These are phyloP conservation scores for Croton setiger DNA, from an alignment of 441 rosid species.

Conservation along the genomic window DNA sequence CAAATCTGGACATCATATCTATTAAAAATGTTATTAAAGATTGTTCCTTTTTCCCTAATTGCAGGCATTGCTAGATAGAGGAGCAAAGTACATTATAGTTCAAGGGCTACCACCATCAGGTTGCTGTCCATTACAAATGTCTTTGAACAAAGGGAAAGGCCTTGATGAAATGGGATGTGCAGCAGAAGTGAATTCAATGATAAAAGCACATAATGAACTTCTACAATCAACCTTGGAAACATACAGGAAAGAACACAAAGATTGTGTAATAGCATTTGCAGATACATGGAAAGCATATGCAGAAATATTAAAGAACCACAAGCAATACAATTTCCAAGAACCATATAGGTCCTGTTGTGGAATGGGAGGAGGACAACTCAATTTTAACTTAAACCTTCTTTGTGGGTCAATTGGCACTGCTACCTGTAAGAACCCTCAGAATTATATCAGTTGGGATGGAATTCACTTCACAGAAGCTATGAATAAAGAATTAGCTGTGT, in stretches of 20 bases:
- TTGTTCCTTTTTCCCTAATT: not conserved
- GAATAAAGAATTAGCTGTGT: slow-evolving; percentile 22
- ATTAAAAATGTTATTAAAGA: not conserved
- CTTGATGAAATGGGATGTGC: slow-evolving; percentile 39
- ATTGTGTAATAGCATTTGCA: slow-evolving; percentile 29
- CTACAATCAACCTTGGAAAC: slow-evolving; percentile 29
- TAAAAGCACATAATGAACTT: slow-evolving; percentile 35
- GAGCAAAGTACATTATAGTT: slow-evolving; percentile 42
- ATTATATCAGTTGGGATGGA: slow-evolving; percentile 43
- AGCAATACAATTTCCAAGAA: slow-evolving; percentile 27
- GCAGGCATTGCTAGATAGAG: slow-evolving; percentile 36
- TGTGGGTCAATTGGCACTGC: slow-evolving; percentile 36
- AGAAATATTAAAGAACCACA: slow-evolving; percentile 23
- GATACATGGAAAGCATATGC: slow-evolving; percentile 41
- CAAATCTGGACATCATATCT: too few relatives aligned
- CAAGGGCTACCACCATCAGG: slow-evolving; percentile 52
- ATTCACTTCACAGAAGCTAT: slow-evolving; percentile 46
- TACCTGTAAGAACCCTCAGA: slow-evolving; percentile 23
- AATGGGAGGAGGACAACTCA: slow-evolving; percentile 30
- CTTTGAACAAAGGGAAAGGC: slow-evolving; percentile 11
- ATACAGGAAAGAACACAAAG: slow-evolving; percentile 9
- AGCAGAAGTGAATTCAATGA: slow-evolving; percentile 22
- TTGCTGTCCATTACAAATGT: slow-evolving; percentile 34
- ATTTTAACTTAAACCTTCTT: slow-evolving; percentile 31
- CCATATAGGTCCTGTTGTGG: slow-evolving; percentile 48